phyloP scores from a whole-genome alignment of 225 moss, liverwort and hornwort genomes.

The Sphagnum tenellum region DNA sequence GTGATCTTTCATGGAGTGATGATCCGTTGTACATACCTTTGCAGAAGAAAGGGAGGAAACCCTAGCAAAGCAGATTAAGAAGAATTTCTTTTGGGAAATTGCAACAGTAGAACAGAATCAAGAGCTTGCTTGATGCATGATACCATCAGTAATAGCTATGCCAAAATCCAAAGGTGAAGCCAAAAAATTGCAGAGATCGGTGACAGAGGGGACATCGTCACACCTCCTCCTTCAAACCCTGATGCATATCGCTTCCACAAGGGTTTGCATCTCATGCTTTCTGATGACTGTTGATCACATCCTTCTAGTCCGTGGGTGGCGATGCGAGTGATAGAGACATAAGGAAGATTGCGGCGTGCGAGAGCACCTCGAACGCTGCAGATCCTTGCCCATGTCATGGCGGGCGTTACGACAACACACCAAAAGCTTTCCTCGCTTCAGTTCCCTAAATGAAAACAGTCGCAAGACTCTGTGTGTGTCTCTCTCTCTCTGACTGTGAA shows the following conservation, averaged over 20 bases:
- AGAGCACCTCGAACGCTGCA: conserved; percentile 8
- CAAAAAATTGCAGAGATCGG: not conserved
- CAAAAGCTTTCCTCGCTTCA: too few species aligned
- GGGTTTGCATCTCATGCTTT: not conserved
- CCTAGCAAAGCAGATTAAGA: conserved; percentile 2
- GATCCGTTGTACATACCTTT: not conserved
- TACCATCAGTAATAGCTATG: not conserved
- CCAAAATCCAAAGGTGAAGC: not conserved
- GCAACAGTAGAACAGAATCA: too few species aligned
- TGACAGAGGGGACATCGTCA: not conserved
- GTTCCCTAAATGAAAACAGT: too few species aligned
- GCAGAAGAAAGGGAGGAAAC: not conserved
- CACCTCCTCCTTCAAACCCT: conserved; percentile 2
- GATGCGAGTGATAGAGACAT: conserved; percentile 3
- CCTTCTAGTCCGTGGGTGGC: not conserved
- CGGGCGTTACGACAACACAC: not conserved
- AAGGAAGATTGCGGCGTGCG: not conserved
- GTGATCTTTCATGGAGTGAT: not conserved
- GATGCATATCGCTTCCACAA: conserved; percentile 5
- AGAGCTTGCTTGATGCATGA: too few species aligned
- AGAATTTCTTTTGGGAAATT: not conserved
- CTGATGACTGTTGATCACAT: conserved; percentile 1
- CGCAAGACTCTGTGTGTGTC: too few species aligned
- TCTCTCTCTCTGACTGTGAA: too few species aligned
- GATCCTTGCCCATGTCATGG: conserved; percentile 8